Evolutionary conservation across 768 basidiomycete genomes (phyloP), one percentile per base, ranked within the genome.

Genomic region (Mycena pura): DNA sequence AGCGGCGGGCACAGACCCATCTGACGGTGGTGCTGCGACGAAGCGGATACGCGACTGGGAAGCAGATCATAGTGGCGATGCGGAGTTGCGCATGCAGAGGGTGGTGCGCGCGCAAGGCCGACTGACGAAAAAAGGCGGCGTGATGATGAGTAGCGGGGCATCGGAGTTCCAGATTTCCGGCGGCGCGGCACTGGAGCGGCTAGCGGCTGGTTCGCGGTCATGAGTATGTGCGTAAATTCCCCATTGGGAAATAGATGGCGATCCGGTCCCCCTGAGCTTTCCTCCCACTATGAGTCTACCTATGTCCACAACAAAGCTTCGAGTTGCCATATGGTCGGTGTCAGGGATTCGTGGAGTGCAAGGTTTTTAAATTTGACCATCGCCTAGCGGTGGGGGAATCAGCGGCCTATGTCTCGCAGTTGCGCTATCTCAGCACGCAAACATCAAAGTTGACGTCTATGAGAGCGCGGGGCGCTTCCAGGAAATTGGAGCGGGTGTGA

Each of bases 21-120:
- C 68, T 22, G 65, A 67, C 4, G 67, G 64, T 44, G 63, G 50
- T 38, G 59, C 70, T 28, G 62, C 70, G 25, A 49, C 63, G 6
- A 72, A 73, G 46, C 68, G 72, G 55, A 62, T 64, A 48, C 67
- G 71, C 62, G 73, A 79, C 65, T 74, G 80, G 77, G 77, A 80
- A 40, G 69, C 77, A 59, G 77, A 76, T 57, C 77, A 74, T 70
- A 81, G 78, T 60, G 78, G 76, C 34, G 87, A 86, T 29, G 85
- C 89, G 13, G 94, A 94, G 75, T 82, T 80, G 72, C 85, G 95
- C 29, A 98, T 98, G 96, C 87, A 90, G 68, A 85, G 85, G 54
- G 85, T 90, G 40, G 95, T 96, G 28, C 85, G 96, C 41, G 82
- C 84, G 13, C 93, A 93, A 70, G 96, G 95, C 9, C 83, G 92